These are phyloP conservation scores for Pleurotus sapidus DNA, from an alignment of 768 basidiomycete species.

Conservation along the genomic window DNA sequence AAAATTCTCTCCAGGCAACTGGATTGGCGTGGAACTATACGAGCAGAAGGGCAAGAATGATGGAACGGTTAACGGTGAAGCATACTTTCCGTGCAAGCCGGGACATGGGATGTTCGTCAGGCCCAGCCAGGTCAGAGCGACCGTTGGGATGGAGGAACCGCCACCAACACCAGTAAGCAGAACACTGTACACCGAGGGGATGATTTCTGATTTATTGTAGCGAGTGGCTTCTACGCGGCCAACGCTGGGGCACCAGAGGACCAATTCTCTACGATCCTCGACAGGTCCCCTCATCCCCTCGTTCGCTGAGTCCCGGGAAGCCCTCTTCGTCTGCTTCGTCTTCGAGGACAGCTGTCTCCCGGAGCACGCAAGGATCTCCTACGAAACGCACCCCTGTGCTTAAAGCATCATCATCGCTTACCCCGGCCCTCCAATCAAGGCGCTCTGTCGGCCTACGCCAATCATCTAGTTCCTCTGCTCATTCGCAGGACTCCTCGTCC, in stretches of 20 bases:
- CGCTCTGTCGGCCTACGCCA: conserved; percentile 1
- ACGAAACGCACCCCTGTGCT: conserved; percentile 40
- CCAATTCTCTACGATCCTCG: conserved; percentile 36
- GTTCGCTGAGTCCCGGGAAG: conserved; percentile 65
- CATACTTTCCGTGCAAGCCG: conserved; percentile 80
- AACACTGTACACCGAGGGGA: conserved; percentile 7
- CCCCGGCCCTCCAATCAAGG: neutral
- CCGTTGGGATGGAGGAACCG: conserved; percentile 42
- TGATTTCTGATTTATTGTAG: neutral
- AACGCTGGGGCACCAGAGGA: conserved; percentile 54
- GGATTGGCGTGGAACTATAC: conserved; percentile 90
- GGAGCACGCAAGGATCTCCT: conserved; percentile 43
- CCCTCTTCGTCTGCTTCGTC: conserved; percentile 27
- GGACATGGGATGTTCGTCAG: conserved; percentile 88
- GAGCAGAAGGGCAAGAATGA: conserved; percentile 93
- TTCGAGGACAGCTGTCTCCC: conserved; percentile 26
- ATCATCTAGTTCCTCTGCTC: neutral
- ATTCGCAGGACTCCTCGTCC: conserved; percentile 1
- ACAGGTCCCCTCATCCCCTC: conserved; percentile 56
- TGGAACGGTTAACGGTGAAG: conserved; percentile 74
- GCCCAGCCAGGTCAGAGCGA: conserved; percentile 74
- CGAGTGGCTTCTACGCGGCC: conserved; percentile 27
- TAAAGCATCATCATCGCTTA: neutral
- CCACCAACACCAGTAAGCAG: neutral
- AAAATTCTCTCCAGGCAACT: conserved; percentile 83